Evolutionary conservation across 1,284 basidiomycete species (phyloP), one percentile per base, ranked within the genome.

Genomic region (Austropuccinia psidii): DNA sequence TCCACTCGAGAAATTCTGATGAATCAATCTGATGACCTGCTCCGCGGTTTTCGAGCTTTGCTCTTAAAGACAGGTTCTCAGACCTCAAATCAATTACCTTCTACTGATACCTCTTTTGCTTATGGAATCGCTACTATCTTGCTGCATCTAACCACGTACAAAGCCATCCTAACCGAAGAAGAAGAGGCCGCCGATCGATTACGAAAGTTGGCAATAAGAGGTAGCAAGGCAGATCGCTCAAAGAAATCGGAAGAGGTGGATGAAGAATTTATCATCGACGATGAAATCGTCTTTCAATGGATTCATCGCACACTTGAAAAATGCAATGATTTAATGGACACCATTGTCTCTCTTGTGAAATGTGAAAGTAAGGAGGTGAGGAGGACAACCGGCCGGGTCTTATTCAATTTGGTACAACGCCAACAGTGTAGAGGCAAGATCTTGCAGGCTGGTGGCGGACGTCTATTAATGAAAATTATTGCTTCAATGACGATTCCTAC

Each of bases 371-470:
- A 80, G 77, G 76, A 80, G 76, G 76, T 79, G 65, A 52, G 77
- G 79, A 75, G 78, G 13, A 73, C 77, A 1, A 74, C 76, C 5
- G 83, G 82, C 1, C 86, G 85, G 74, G 83, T 89, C 13, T 83
- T 91, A 64, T 83, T 93, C 60, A 86, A 85, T 76, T 83, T 96
- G 39, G 85, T 90, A 13, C 89, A 91, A 77, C 88, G 90, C 77
- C 87, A 87, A 77, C 84, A 85, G 6, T 87, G 89, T 74, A 85
- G 95, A 77, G 89, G 91, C 4, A 84, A 84, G 73, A 86, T 96
- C 19, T 83, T 98, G 33, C 90, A 91, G 78, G 86, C 87, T 61
- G 95, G 95, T 43, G 93, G 90, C 0, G 87, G 87, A 17, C 90
- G 88, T 77, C 85, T 88, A 1, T 82, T 95, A 50, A 83, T 85